Conservation (phyloP, 192 early-diverging fungal genomes). For the Piromyces finnis region DNA sequence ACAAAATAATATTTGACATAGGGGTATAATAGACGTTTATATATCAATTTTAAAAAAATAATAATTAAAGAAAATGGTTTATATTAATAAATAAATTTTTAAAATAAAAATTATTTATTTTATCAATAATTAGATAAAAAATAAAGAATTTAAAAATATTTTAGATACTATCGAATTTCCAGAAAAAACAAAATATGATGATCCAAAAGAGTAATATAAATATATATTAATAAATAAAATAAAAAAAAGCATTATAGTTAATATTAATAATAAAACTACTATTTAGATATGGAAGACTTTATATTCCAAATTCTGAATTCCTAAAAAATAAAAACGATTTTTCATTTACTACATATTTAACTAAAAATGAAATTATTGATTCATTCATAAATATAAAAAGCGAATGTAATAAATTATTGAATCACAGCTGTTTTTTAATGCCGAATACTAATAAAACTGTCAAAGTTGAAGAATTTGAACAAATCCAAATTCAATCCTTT, state of each 20-base stretch:
- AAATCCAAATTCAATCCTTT: slow-evolving; percentile 27
- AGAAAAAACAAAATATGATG: background rate
- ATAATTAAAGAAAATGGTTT: too few relatives aligned
- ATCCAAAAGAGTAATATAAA: background rate
- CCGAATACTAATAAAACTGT: slow-evolving; percentile 16
- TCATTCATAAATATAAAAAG: background rate
- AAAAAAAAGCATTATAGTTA: too few relatives aligned
- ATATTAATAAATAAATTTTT: too few relatives aligned
- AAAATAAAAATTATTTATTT: too few relatives aligned
- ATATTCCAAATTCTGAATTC: background rate
- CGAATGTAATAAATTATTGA: background rate
- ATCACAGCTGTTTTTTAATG: background rate
- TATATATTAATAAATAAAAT: too few relatives aligned
- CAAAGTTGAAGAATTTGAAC: slow-evolving; percentile 39
- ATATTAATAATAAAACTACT: too few relatives aligned
- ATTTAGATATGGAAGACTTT: background rate
- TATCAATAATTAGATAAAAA: background rate
- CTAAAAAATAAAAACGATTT: background rate
- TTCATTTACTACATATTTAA: background rate
- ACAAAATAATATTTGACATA: background rate
- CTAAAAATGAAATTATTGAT: background rate
- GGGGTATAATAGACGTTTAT: too few relatives aligned
- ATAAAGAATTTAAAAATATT: background rate
- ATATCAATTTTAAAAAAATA: too few relatives aligned
- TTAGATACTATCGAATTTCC: background rate